Base-by-base conservation (phyloP, 106 monocot genomes). In the Amphibolis antarctica region DNA sequence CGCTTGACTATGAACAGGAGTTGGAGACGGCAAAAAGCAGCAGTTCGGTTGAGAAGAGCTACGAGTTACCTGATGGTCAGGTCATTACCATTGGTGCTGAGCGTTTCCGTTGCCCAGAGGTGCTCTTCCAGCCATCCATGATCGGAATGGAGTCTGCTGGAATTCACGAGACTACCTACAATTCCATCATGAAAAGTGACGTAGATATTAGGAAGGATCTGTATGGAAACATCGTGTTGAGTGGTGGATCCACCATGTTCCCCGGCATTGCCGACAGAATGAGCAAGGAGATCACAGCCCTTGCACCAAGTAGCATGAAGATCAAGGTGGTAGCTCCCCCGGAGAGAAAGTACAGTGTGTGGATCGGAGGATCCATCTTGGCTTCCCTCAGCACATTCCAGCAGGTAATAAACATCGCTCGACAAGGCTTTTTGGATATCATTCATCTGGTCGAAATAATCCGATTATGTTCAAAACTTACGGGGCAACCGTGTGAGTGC, bases 201-300 rank as follows among this genome's bases (percentile, higher is more conserved):
- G 68, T 68, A 20, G 68, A 68, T 57, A 68, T 68, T 22, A 44
- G 68, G 23, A 68, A 68, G 56, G 68, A 68, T 55, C 56, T 68
- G 15, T 68, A 68, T n/a, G 68, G 68, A 25, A 68, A 68, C 15
- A 68, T 68, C 14, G 68, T 68, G 13, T 42, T 68, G 43, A 68
- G 68, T 42, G 68, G 68, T 18, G 68, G 68, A 12, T 56, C 68
- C 30, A 68, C 68, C 55, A 68, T 68, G 68, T 68, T 68, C 46
- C 56, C 68, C 1, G 68, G 68, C 43, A 68, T 68, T 46, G 68
- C 68, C 4, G 68, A 68, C 25, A 20, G 68, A 12, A 68, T 68
- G 68, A 68, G 68, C 55, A 68, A 68, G 68, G 68, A 68, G 29
- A 68, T 68, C 68, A 57, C 68, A 14, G 68, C 68, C 20, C 57